Base-by-base conservation (phyloP, 73 alveolate genomes). In the Symbiodinium natans region DNA sequence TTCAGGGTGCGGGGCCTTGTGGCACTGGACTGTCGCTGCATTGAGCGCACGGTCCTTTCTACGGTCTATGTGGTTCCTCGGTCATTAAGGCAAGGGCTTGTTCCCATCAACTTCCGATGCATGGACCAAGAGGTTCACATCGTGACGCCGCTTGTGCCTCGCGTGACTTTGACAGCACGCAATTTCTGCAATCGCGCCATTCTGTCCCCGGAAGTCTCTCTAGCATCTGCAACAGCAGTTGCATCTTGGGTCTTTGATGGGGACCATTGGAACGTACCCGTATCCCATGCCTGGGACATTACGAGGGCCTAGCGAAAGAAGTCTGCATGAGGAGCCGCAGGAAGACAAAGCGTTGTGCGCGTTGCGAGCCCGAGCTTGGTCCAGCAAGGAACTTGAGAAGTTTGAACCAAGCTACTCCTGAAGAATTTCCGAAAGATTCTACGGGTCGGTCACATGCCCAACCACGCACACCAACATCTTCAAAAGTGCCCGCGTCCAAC, bases 1-100 rank as follows among this genome's bases (percentile, higher is more conserved):
- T 52, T 88, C 41, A 19, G 38, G 13, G 86, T 83, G 3, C 48
- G 54, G 46, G 95, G 95, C 36, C 73, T 88, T 8, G 31, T 88
- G 3, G 86, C 95, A 2, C 36, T 88, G 42, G 95, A 88, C 33
- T 88, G 95, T 34, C 95, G 95, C 33, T 88, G 95, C 36, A 71
- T 83, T 21, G 95, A 88, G 73, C 85, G 95, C 68, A 75, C 71
- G 19, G 86, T 59, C 31, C 41, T 63, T 88, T 39, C 48, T 29
- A 40, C 63, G 11, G 73, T 68, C 19, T 59, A 88, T 29, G 86
- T 68, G 31, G 86, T 88, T 27, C 95, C 95, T 10, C 86, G 68
- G 7, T 38, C 73, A 17, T 33, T 88, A 52, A 48, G 95, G 86
- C 95, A 88, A 48, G 75, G 46, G 7, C 25, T 68, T 71, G 43